A percentile compares a stretch with the other conserved stretches of the same genome.
Conservation (phyloP, 805 yeast species). For the Nakazawaea holstii region DNA sequence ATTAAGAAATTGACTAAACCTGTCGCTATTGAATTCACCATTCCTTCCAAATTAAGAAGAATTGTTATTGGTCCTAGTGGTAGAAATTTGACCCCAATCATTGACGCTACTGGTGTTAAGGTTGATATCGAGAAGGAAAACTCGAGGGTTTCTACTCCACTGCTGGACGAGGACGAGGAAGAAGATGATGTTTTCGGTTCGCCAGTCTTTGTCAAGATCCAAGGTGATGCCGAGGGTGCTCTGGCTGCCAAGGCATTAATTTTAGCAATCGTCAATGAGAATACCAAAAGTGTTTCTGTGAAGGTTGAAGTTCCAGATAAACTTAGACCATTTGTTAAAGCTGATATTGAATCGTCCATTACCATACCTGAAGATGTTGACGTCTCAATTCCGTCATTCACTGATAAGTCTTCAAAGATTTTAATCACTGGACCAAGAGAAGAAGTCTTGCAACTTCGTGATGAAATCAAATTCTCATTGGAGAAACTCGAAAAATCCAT, state of each 20-base stretch:
- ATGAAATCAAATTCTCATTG: constrained; percentile 40
- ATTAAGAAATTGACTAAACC: constrained; percentile 76
- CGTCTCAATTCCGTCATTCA: constrained; percentile 27
- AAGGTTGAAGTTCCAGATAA: constrained; percentile 39
- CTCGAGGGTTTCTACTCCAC: constrained; percentile 20
- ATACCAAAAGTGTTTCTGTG: constrained; percentile 53
- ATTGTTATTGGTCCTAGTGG: constrained; percentile 87
- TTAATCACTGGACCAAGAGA: constrained; percentile 69
- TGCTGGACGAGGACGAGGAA: constrained; percentile 32
- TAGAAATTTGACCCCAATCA: constrained; percentile 70
- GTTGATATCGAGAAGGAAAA: constrained; percentile 55
- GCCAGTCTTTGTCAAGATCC: constrained; percentile 56
- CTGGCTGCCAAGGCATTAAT: constrained; percentile 67
- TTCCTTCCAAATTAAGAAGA: constrained; percentile 76
- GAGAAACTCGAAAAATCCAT: constrained; percentile 39
- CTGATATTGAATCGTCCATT: constrained; percentile 23
- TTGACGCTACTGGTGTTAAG: constrained; percentile 59
- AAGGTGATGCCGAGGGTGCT: constrained; percentile 84
- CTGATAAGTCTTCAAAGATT: constrained; percentile 35
- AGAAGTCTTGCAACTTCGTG: constrained; percentile 49
- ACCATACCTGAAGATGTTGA: constrained; percentile 22
- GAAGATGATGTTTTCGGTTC: constrained; percentile 59
- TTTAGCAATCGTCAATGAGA: constrained; percentile 66
- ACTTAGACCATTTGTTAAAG: constrained; percentile 39
- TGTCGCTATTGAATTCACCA: constrained; percentile 47